A percentile compares a stretch with the other conserved stretches of the same genome.
phyloP scores from a whole-genome alignment of 1,284 basidiomycete species.

The Ustilago sp. region DNA sequence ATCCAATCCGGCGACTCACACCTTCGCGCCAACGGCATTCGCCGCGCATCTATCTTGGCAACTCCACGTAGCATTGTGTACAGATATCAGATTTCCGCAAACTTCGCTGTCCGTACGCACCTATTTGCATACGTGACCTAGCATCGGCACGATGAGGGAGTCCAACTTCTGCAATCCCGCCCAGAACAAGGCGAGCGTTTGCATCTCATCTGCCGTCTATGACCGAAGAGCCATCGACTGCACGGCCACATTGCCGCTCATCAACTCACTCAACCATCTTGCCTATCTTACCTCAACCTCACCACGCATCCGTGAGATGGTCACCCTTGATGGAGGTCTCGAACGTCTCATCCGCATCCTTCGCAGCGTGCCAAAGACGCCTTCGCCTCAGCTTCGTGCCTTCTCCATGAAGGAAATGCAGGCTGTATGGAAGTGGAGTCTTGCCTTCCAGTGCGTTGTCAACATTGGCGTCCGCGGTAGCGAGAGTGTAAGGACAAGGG shows the following conservation, averaged over 20 bases:
- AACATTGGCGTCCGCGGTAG: constrained; percentile 98
- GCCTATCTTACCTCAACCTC: constrained; percentile 97
- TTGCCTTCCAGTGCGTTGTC: constrained; percentile 94
- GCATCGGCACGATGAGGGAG: constrained; percentile 82
- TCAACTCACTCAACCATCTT: constrained; percentile 96
- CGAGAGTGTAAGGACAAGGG: constrained; percentile 83
- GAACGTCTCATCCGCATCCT: constrained; percentile 91
- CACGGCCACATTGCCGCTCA: constrained; percentile 86
- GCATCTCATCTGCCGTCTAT: constrained; percentile 93
- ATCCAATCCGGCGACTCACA: neutral
- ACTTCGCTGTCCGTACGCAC: constrained; percentile 18
- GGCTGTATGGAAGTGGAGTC: constrained; percentile 68
- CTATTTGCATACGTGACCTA: constrained; percentile 30
- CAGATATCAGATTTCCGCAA: neutral
- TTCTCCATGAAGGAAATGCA: constrained; percentile 64
- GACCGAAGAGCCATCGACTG: constrained; percentile 95
- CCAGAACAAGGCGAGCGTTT: constrained; percentile 94
- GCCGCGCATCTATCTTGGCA: neutral
- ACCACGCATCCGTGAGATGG: constrained; percentile 95
- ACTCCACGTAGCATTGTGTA: constrained; percentile 3
- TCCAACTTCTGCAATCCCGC: constrained; percentile 95
- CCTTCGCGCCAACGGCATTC: neutral
- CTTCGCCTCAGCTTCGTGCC: constrained; percentile 35
- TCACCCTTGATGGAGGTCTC: constrained; percentile 96
- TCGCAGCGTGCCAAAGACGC: constrained; percentile 49